phyloP scores from a whole-genome alignment of 768 basidiomycete species.

The Kwoniella newhampshirensis region DNA sequence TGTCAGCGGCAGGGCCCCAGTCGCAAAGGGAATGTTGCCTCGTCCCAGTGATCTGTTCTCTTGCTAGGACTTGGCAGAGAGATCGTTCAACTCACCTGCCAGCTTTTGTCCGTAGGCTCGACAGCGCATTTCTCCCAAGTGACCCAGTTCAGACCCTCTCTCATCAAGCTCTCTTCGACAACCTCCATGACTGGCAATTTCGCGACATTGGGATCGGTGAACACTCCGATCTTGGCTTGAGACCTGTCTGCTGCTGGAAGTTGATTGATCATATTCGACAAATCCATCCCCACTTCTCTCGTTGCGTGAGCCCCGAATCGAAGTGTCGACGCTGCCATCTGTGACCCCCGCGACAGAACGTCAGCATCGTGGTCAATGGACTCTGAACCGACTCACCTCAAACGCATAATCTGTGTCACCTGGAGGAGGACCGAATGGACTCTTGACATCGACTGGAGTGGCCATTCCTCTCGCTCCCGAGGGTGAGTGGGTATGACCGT shows the following conservation, averaged over 20 bases:
- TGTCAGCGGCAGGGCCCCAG: too few relatives aligned
- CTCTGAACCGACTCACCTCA: conserved; percentile 41
- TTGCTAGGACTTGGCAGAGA: neutral
- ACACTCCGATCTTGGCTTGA: conserved; percentile 74
- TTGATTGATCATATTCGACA: conserved; percentile 43
- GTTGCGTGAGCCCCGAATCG: conserved; percentile 50
- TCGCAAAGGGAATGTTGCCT: neutral
- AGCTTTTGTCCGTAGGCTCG: conserved; percentile 78
- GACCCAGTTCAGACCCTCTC: conserved; percentile 58
- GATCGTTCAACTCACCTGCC: conserved; percentile 31
- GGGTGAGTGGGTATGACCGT: conserved; percentile 11
- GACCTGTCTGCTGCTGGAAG: conserved; percentile 36
- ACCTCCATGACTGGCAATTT: conserved; percentile 78
- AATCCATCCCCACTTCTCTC: conserved; percentile 46
- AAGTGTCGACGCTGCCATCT: conserved; percentile 52
- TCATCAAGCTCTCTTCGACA: conserved; percentile 63
- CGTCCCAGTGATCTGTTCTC: neutral
- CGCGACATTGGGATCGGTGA: conserved; percentile 83
- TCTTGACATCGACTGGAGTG: conserved; percentile 36
- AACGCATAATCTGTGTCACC: conserved; percentile 51
- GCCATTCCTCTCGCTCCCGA: conserved; percentile 34
- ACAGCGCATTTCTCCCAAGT: conserved; percentile 57
- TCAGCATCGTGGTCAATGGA: neutral
- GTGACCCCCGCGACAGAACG: too few relatives aligned
- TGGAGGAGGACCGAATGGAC: conserved; percentile 26